These are phyloP conservation scores for Drosera spatulata DNA, from an alignment of 179 eudicot genomes.

Conservation along the genomic window DNA sequence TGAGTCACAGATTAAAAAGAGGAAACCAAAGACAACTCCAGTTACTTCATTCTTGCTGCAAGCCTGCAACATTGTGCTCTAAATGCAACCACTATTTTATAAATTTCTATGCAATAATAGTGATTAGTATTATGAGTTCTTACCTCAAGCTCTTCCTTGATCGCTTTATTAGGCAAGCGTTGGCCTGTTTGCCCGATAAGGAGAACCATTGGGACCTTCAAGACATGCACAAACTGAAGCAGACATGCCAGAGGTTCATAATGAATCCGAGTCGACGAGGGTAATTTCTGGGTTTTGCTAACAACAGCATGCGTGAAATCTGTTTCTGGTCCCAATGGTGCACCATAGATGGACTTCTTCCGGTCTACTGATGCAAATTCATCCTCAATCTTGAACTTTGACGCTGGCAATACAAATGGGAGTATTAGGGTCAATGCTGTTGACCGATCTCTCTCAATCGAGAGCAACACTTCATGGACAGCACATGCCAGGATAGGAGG, in stretches of 20 bases:
- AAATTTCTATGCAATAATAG: too few species aligned
- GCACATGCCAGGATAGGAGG: constrained; percentile 69
- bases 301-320: constrained; percentile 28
- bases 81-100: too few species aligned
- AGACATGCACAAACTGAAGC: constrained; percentile 48
- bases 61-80: too few species aligned
- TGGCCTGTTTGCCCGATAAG: constrained; percentile 42
- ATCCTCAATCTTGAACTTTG: constrained; percentile 51
- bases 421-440: constrained; percentile 30
- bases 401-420: constrained; percentile 42
- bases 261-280: constrained; percentile 43
- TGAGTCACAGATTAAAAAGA: too few species aligned
- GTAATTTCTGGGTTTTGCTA: constrained; percentile 31
- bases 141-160: constrained; percentile 56
- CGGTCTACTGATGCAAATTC: constrained; percentile 18
- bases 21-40: too few species aligned
- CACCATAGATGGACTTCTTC: constrained; percentile 30
- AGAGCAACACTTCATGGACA: constrained; percentile 47
- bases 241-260: constrained; percentile 60
- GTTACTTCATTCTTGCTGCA: too few species aligned
- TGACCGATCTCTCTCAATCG: constrained; percentile 26
- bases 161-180: constrained; percentile 10
- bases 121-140: not conserved
- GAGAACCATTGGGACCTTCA: constrained; percentile 40
- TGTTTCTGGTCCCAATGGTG: constrained; percentile 43